Evolutionary conservation across 257 asterid genomes (phyloP), one percentile per base, ranked within the genome.

Genomic region (Solanum peruvianum): DNA sequence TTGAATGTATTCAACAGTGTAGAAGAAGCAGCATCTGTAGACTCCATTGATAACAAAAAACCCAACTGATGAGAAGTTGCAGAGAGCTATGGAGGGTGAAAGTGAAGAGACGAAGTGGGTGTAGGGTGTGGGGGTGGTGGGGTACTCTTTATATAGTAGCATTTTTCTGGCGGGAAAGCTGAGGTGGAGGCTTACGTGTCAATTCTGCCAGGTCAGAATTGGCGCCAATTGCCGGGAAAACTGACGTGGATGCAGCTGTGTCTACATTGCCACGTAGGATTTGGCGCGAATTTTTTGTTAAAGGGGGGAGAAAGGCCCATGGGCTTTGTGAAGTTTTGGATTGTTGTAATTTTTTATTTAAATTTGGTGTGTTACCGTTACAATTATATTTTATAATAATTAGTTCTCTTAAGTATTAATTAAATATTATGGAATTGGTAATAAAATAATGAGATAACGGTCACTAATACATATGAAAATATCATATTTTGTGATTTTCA

Each of bases 131-230:
- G 37, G 73, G 31, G 10, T 10, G 6, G 3, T 76, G 0, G 13
- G 33, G 20, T 33, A 11, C 11, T 18, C 16, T 20, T 84, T 84
- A 87, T 27, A n/a, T 52, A n/a, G 18, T 87, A 29, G 82, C 90
- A 85, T 18, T 29, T 44, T 84, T 90, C 86, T 94, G 94, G 98
- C 97, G 97, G 91, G 85, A 80, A 89, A 52, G 83, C 66, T 82
- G 85, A 73, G 67, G 85, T 88, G 47, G 81, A 72, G 5, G 29
- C 1, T 72, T 31, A 73, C 45, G 33, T 73, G 82, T 23, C 9
- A 21, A 4, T 3, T 3, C 0, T 37, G 52, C 52, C 49, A 73
- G 0, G 81, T 73, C 11, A 2, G 49, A 72, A 9, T 92, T 94
- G 89, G 96, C 98, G 97, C 98, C 93, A 92, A 64, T 29, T 47